Base-by-base conservation (phyloP, 2,329 filamentous ascomycete genomes). In the Ophiocordyceps australis region DNA sequence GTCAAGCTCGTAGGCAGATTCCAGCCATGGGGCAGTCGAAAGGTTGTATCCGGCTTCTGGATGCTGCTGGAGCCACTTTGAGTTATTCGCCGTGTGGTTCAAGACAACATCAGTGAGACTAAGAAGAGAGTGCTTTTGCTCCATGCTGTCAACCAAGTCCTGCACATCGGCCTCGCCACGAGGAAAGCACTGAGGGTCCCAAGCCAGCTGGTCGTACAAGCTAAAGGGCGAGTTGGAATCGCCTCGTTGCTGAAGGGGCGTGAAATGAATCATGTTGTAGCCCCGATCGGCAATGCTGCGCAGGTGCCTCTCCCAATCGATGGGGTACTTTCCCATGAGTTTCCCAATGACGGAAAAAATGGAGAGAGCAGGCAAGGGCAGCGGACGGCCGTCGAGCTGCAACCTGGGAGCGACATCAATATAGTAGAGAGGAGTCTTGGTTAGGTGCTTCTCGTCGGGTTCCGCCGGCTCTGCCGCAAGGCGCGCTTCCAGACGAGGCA, bases 221-320 rank as follows among this genome's bases (percentile, higher is more conserved):
- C 89, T 98, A 59, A 95, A 98, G 0, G 89, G 89, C 2, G 89
- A 98, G 46, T 98, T 93, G 27, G 89, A 98, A 23, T 62, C 65
- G 30, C 89, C 89, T 31, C 89, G 74, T 30, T 77, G 64, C 62
- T 92, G 89, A 36, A 98, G 59, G 8, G 89, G 89, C 3, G 89
- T 94, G 49, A 98, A 98, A 50, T 98, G 89, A 32, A 98, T 73
- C 83, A 95, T 94, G 55, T 98, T 98, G 62, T 98, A 98, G 23
- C 85, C 85, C 32, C 89, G 68, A 41, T 79, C 71, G 46, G 80
- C 79, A 46, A 98, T 93, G 16, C 89, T 85, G 29, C 67, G 65
- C 30, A 98, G 57, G 47, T 95, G 86, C 26, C 71, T 76, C 45
- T 94, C 72, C 85, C 86, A 98, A 41, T 93, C 80, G 11, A 62